These are phyloP conservation scores for Dissophora ornata DNA, from an alignment of 192 early-diverging fungal genomes.

Conservation along the genomic window DNA sequence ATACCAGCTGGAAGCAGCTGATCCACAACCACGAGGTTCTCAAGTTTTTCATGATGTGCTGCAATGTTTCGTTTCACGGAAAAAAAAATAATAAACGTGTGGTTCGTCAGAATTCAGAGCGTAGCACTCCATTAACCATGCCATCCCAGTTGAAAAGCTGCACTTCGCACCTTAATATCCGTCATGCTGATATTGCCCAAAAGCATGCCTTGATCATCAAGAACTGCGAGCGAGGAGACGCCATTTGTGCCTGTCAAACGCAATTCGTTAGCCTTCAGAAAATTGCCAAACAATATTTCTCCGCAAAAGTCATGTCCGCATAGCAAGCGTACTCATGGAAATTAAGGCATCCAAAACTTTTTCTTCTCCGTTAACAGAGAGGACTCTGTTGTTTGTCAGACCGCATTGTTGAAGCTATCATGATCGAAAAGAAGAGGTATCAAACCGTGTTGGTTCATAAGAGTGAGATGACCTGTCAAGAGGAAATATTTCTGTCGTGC, in stretches of 20 bases:
- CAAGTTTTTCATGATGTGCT: slow-evolving; percentile 55
- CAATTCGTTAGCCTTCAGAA: no score
- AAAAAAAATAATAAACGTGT: no score
- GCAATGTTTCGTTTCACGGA: no score
- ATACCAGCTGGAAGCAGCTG: slow-evolving; percentile 47
- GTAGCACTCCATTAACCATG: no score
- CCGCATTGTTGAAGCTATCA: slow-evolving; percentile 46
- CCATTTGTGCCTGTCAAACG: slow-evolving; percentile 63
- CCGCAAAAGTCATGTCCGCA: no score
- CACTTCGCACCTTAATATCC: slow-evolving; percentile 72
- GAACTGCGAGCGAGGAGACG: slow-evolving; percentile 72
- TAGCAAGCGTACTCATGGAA: slow-evolving; percentile 35
- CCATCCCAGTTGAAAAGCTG: no score
- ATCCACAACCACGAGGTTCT: slow-evolving; percentile 51
- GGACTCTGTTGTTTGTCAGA: slow-evolving; percentile 18
- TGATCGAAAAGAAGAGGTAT: background rate
- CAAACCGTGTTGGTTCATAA: background rate
- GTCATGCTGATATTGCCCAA: slow-evolving; percentile 77
- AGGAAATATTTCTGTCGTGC: background rate
- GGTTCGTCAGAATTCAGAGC: background rate
- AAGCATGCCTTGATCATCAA: slow-evolving; percentile 64
- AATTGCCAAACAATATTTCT: slow-evolving; percentile 54
- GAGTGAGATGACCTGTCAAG: no score
- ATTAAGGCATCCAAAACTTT: slow-evolving; percentile 47
- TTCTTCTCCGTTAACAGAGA: slow-evolving; percentile 44